phyloP scores from a whole-genome alignment of 257 asterid species.

The Fraxinus cuspidata region DNA sequence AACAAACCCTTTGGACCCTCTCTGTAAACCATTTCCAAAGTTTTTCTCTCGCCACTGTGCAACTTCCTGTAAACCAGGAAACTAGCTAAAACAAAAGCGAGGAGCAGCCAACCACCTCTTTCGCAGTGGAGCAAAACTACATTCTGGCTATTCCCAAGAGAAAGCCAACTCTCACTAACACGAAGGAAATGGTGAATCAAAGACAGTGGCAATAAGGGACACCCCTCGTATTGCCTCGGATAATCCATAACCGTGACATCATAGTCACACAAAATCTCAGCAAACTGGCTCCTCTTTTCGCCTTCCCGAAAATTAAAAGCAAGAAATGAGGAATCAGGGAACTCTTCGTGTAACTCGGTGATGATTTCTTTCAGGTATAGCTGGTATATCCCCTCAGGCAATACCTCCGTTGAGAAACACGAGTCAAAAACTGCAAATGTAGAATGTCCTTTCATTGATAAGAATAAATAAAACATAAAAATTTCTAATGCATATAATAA shows the following conservation, averaged over 20 bases:
- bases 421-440: conserved; percentile 88
- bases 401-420: conserved; percentile 94
- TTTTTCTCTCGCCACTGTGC: conserved; percentile 77
- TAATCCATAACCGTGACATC: conserved; percentile 93
- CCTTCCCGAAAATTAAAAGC: conserved; percentile 98
- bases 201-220: conserved; percentile 89
- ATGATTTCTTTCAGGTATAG: conserved; percentile 88
- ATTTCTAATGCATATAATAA: conserved; percentile 3
- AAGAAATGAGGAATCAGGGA: conserved; percentile 84
- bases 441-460: conserved; percentile 29
- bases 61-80: conserved; percentile 83
- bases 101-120: conserved; percentile 93
- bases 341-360: conserved; percentile 84
- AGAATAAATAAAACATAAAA: conserved; percentile 2
- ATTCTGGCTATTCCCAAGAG: conserved; percentile 68
- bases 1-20: conserved; percentile 92
- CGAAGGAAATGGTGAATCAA: conserved; percentile 86
- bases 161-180: conserved; percentile 94
- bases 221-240: conserved; percentile 98
- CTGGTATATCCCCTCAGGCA: conserved; percentile 87
- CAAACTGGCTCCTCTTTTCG: conserved; percentile 84
- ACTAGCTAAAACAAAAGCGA: conserved; percentile 84
- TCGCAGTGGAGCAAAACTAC: conserved; percentile 93
- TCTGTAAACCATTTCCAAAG: conserved; percentile 87
- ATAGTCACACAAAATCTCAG: conserved; percentile 78